Evolutionary conservation across 75 land plant species (phyloP).

Genomic region (Adiantum capillusveneris): DNA sequence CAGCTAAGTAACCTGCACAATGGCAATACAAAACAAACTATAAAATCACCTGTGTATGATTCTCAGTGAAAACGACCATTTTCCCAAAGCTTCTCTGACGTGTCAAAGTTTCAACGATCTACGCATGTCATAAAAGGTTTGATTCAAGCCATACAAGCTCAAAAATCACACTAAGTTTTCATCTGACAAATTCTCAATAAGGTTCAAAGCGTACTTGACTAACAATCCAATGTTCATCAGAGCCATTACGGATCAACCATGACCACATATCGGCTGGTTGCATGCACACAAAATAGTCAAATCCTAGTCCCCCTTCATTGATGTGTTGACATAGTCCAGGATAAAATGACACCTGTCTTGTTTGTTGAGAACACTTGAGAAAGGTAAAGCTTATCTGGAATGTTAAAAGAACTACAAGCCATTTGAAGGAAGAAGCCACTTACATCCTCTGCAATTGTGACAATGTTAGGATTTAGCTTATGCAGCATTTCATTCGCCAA

Average conservation of each 20-base stretch:
- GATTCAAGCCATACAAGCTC: too few species aligned
- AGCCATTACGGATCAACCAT: conserved; percentile 56
- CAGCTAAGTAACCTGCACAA: too few species aligned
- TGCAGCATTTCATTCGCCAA: conserved; percentile 94
- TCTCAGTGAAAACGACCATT: conserved; percentile 76
- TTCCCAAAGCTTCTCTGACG: conserved; percentile 37
- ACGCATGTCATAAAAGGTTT: conserved; percentile 2
- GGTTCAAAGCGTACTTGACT: conserved; percentile 37
- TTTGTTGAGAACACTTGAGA: not conserved
- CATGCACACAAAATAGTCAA: conserved; percentile 82
- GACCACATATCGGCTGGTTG: conserved; percentile 83
- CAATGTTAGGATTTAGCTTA: conserved; percentile 69
- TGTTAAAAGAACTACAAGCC: not conserved
- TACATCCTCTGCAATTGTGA: conserved; percentile 99
- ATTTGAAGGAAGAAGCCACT: conserved; percentile 10
- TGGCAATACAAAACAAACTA: too few species aligned
- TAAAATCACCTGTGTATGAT: conserved; percentile 67
- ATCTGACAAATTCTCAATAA: too few species aligned
- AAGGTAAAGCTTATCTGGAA: not conserved
- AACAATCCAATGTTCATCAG: conserved; percentile 81
- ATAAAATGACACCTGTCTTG: conserved; percentile 61
- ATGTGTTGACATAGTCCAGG: conserved; percentile 86
- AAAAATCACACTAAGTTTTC: too few species aligned
- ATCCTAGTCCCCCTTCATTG: conserved; percentile 86
- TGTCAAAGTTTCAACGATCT: conserved; percentile 56